phyloP scores from a whole-genome alignment of 148 eudicot genomes.

The Fagopyrum homotropicum region DNA sequence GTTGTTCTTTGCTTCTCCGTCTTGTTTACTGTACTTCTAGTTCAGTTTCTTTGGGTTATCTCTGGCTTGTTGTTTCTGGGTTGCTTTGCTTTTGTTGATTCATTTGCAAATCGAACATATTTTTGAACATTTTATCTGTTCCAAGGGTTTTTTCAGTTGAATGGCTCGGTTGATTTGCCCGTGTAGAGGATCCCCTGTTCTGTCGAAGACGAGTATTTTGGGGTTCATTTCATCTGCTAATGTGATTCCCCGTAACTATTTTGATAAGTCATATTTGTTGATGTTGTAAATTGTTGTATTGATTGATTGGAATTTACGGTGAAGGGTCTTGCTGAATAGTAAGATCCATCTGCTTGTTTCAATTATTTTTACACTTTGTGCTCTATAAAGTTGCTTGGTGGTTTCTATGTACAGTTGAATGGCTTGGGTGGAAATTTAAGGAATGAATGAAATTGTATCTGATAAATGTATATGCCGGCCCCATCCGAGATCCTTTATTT shows the following conservation, averaged over 20 bases:
- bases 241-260: slow-evolving; percentile 55
- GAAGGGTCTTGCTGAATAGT: not conserved
- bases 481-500: not conserved
- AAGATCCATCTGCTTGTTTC: not conserved
- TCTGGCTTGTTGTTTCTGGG: not conserved
- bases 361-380: not conserved
- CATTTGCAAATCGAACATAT: not conserved
- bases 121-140: not conserved
- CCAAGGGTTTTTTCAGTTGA: slow-evolving; percentile 19
- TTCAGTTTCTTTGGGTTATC: not conserved
- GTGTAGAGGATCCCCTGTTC: slow-evolving; percentile 43
- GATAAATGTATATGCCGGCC: not conserved
- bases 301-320: not conserved
- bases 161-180: slow-evolving; percentile 96
- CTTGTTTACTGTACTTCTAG: slow-evolving; percentile 4
- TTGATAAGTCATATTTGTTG: not conserved
- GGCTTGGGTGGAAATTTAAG: not conserved
- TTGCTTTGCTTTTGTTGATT: not conserved
- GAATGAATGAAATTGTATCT: not conserved
- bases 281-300: not conserved
- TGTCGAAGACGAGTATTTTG: slow-evolving; percentile 63
- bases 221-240: slow-evolving; percentile 78
- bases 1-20: slow-evolving; percentile 2
- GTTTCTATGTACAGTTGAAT: slow-evolving; percentile 3
- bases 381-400: not conserved